Conservation (phyloP, 225 moss, liverwort and hornwort species). For the Sphagnum tenellum region DNA sequence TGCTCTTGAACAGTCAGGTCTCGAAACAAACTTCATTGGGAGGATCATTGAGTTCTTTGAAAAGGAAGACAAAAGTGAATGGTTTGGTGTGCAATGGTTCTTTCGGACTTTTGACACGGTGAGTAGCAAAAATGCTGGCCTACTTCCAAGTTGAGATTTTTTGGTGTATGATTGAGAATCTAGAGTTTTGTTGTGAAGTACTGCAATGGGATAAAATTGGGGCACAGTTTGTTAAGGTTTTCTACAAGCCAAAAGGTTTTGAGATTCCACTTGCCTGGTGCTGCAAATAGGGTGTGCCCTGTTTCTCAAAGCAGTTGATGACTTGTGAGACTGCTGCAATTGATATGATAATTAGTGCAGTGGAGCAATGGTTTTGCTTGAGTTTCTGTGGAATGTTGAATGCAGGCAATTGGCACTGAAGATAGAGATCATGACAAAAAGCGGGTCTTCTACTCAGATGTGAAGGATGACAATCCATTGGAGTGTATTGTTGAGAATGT, state of each 20-base stretch:
- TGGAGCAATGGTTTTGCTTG: not conserved
- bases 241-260: too few relatives aligned
- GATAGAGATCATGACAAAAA: constrained; percentile 41
- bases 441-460: constrained; percentile 69
- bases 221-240: too few relatives aligned
- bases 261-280: too few relatives aligned
- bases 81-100: constrained; percentile 88
- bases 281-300: too few relatives aligned
- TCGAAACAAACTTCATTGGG: constrained; percentile 52
- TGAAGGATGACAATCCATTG: constrained; percentile 63
- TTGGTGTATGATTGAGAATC: too few relatives aligned
- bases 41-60: constrained; percentile 75
- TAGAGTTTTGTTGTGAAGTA: too few relatives aligned
- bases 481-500: constrained; percentile 69
- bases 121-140: not conserved
- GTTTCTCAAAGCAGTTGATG: too few relatives aligned
- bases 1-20: constrained; percentile 35
- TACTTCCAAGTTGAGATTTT: too few relatives aligned
- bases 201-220: too few relatives aligned
- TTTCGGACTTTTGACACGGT: constrained; percentile 88
- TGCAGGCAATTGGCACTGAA: constrained; percentile 58
- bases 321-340: not conserved
- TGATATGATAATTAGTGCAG: not conserved
- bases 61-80: constrained; percentile 48
- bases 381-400: not conserved